Base-by-base conservation (phyloP, 768 basidiomycete species). In the Ramaria sp. region DNA sequence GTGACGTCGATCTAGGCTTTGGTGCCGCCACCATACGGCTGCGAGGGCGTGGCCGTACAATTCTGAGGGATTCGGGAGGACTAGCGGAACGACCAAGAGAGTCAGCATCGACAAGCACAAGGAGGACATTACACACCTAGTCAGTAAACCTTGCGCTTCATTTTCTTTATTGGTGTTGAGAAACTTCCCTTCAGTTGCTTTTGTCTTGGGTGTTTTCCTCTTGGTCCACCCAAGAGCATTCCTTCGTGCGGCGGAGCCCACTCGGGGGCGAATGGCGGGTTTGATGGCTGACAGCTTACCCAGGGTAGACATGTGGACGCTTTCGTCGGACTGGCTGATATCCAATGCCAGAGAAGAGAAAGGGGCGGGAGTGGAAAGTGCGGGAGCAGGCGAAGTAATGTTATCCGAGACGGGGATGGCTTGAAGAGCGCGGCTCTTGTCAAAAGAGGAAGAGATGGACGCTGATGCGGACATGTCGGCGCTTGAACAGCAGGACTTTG, bases 171-270 rank as follows among this genome's bases (percentile, higher is more conserved):
- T 52, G 68, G 78, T 58, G 65, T 69, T 68, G 24, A 46, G 24
- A 27, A 51, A 51, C 73, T 82, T 68, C 31, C 76, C 78, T 0
- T 59, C 49, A 30, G 4, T 20, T 7, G 27, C 39, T 54, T 47
- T 53, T 19, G 22, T 19, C 24, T 54, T 43, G 47, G 41, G 45
- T 41, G 69, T 73, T 61, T 75, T 80, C 37, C 81, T 78, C 70
- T 87, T 88, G 42, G 81, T 70, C 81, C 78, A 82, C 1, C 85
- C 86, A 1, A 80, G 71, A 0, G 78, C 78, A 0, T 71, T 73
- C n/a, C 83, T 74, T 12, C 83, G 73, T 0, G 78, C 72, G n/a
- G 71, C 74, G 0, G 82, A 82, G 2, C 70, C 75, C 47, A 82
- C 78, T 24, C 78, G 73, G 15, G 82, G 75, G 10, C 82, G 78